Conservation (phyloP, 164 flowering plant genomes). For the Kingdonia uniflora region DNA sequence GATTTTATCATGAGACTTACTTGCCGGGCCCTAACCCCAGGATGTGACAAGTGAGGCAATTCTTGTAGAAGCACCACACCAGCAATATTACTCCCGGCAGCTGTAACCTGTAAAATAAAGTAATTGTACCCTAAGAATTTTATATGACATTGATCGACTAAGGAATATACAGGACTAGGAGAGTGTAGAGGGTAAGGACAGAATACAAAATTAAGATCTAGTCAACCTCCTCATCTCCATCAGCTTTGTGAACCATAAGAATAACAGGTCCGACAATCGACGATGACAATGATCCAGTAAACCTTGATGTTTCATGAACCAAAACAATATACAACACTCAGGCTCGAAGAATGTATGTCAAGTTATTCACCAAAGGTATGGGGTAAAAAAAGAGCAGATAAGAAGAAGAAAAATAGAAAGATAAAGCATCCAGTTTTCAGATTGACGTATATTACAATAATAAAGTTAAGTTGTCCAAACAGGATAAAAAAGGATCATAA, state of each 20-base stretch:
- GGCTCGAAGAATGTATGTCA: no score
- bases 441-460: no score
- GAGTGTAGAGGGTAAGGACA: not conserved
- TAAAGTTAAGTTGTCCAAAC: no score
- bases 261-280: slow-evolving; percentile 59
- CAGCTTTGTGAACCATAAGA: slow-evolving; percentile 85
- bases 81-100: slow-evolving; percentile 69
- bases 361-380: no score
- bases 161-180: not conserved
- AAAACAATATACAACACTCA: no score
- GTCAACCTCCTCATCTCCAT: slow-evolving; percentile 95
- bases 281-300: slow-evolving; percentile 63
- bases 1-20: slow-evolving; percentile 28
- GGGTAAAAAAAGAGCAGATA: no score
- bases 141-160: not conserved
- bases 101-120: slow-evolving; percentile 51
- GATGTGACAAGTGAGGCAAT: slow-evolving; percentile 94
- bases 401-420: no score
- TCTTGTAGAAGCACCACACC: slow-evolving; percentile 93
- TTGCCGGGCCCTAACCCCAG: slow-evolving; percentile 97
- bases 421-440: no score
- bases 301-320: not conserved
- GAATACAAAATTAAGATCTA: not conserved
- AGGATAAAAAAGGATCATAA: no score
- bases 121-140: not conserved